Evolutionary conservation across 1,284 basidiomycete genomes (phyloP).

Genomic region (Ceratobasidium papillatum): DNA sequence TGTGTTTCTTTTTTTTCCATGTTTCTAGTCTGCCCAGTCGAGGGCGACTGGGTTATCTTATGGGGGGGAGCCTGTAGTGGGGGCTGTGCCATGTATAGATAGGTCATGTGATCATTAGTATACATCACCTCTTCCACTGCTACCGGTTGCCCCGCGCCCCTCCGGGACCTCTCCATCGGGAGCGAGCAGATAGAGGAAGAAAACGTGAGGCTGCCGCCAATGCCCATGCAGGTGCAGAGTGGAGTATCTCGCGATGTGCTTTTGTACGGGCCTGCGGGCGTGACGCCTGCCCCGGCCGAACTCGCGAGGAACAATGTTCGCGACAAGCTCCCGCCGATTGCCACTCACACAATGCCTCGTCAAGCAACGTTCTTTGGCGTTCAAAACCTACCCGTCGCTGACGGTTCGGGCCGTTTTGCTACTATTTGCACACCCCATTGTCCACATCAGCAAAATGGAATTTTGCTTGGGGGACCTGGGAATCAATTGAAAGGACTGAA

Average conservation of each 20-base stretch:
- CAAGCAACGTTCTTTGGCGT: slow-evolving; percentile 26
- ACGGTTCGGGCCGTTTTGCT: not conserved
- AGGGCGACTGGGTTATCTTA: not conserved
- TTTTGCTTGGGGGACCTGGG: no score
- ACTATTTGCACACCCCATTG: not conserved
- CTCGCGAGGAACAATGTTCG: not conserved
- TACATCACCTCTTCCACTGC: no score
- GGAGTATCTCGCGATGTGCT: not conserved
- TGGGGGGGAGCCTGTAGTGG: not conserved
- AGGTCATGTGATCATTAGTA: no score
- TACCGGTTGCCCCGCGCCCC: no score
- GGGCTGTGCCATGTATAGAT: no score
- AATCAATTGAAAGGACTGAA: no score
- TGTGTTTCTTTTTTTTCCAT: not conserved
- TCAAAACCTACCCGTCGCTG: slow-evolving; percentile 22
- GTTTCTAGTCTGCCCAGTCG: not conserved
- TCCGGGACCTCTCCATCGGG: no score
- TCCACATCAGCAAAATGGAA: no score
- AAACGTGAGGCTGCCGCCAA: not conserved
- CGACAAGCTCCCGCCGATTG: not conserved
- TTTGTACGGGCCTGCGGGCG: slow-evolving; percentile 21
- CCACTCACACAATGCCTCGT: not conserved
- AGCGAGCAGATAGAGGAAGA: not conserved
- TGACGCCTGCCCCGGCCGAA: slow-evolving; percentile 26
- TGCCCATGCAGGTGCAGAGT: not conserved